A percentile compares a stretch with the other conserved stretches of the same genome.
phyloP scores from a whole-genome alignment of 352 stramenopile genomes.

The Peronospora tabacina region DNA sequence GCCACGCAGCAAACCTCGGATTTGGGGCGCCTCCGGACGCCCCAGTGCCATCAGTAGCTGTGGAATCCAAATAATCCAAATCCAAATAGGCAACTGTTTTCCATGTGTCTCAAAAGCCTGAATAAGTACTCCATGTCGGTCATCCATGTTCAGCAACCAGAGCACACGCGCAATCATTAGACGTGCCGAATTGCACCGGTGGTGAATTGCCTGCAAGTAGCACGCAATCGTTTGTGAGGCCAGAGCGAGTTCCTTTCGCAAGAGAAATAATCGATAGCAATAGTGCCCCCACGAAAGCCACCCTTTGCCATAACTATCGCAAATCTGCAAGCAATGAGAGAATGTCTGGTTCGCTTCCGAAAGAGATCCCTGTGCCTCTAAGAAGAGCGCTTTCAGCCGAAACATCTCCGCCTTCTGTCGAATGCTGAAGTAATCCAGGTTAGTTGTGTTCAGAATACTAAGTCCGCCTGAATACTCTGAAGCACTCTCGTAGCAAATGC shows the following conservation, averaged over 20 bases:
- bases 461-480: conserved; percentile 83
- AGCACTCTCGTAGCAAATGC: conserved; percentile 87
- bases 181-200: conserved; percentile 82
- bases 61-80: conserved; percentile 99
- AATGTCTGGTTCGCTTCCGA: conserved; percentile 87
- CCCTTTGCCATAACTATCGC: conserved; percentile 88
- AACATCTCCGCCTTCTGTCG: conserved; percentile 91
- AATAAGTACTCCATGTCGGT: conserved; percentile 61
- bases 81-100: conserved; percentile 93
- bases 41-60: conserved; percentile 94
- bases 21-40: conserved; percentile 85
- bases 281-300: conserved; percentile 93
- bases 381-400: conserved; percentile 86
- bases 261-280: conserved; percentile 80
- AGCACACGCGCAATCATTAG: conserved; percentile 88
- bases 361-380: conserved; percentile 72
- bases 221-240: conserved; percentile 89
- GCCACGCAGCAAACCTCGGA: conserved; percentile 70
- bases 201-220: conserved; percentile 90
- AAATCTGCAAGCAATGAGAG: conserved; percentile 88
- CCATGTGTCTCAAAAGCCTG: conserved; percentile 91
- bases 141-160: conserved; percentile 87
- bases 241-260: conserved; percentile 63
- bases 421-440: conserved; percentile 89
- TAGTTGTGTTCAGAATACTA: conserved; percentile 90